Base-by-base conservation (phyloP, 2,329 filamentous ascomycete species). In the Fusarium robinianum region DNA sequence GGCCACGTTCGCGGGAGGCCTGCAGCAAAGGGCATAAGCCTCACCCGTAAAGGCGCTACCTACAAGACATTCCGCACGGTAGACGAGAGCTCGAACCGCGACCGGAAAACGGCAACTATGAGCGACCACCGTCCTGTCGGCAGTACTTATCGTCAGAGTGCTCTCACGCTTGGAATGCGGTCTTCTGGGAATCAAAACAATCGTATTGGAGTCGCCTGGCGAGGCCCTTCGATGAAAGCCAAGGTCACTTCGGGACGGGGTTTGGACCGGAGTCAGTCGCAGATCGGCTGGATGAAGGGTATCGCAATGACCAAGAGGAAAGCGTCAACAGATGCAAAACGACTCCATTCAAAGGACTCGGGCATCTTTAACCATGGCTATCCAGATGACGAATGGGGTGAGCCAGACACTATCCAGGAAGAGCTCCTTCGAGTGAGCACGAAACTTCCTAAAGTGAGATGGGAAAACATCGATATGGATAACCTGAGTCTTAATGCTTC, bases 61-160 rank as follows among this genome's bases (percentile, higher is more conserved):
- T 96, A 96, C 72, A 88, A 87, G 65, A 92, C 88, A 0, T 96
- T 92, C 61, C 83, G 88, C 31, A 83, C 90, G 26, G 76, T 87
- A 14, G 84, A 87, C 40, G 80, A 81, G 42, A 72, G 72, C 33
- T 66, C 74, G 25, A 75, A 76, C 32, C 72, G 77, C 16, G 82
- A 86, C 44, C 81, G 81, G 49, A 78, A 78, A 55, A 70, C 70
- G 26, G 74, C 79, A 2, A 84, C 80, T 1, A 85, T 85, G 76
- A 84, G 78, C 48, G 80, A 82, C 49, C 72, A 78, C 29, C 75
- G 77, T 21, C 74, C 78, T 2, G 67, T 67, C 19, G 69, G 68
- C 6, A 59, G 64, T 6, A 71, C 70, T 11, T 64, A 70, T 44
- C 72, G 70, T 15, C 73, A 74, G 33, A 74, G 71, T 41, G 68